Base-by-base conservation (phyloP, 495 filamentous ascomycete species). In the Parathielavia hyrcaniae region DNA sequence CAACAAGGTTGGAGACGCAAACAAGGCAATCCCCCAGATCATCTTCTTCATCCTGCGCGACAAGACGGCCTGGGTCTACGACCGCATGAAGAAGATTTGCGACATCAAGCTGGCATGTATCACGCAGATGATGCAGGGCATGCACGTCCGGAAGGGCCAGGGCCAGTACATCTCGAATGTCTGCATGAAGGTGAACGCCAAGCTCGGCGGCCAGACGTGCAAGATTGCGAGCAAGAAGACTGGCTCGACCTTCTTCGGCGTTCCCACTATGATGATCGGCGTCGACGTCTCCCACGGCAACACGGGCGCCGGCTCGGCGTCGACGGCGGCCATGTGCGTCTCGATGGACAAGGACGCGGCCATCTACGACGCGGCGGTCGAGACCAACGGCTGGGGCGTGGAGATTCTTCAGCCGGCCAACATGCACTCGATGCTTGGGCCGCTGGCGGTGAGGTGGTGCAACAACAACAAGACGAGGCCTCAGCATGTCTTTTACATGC, bases 131-230 rank as follows among this genome's bases (percentile, higher is more conserved):
- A 5, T 96, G 8, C 85, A 87, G 61, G 69, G 73, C 13, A 64
- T 60, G 0, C 83, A 91, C 55, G 87, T 89, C 13, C 58, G 65
- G 6, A 85, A 82, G 61, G 75, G 72, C 22, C 75, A 83, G 16
- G 73, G 74, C 1, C 91, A 97, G 69, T 96, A 96, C 71, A 79
- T 83, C 58, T 91, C 87, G 2, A 97, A 97, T 64, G 87, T 96
- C 26, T 75, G 81, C 49, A 90, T 97, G 88, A 98, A 98, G 71
- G 79, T 98, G 55, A 97, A 97, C 64, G 86, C 88, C 16, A 98
- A 97, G 73, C 82, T 96, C n/a, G 93, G 93, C 36, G 93, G 93
- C 16, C 75, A 81, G 6, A 95, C 88, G 16, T 67, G 68, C 50
- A 61, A 64, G 44, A 50, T 72, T 38, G 20, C 61, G 11, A n/a